A percentile compares a stretch with the other conserved stretches of the same genome.
Evolutionary conservation across 2,329 filamentous ascomycete genomes (phyloP).

Genomic region (Calonectria crousiana): DNA sequence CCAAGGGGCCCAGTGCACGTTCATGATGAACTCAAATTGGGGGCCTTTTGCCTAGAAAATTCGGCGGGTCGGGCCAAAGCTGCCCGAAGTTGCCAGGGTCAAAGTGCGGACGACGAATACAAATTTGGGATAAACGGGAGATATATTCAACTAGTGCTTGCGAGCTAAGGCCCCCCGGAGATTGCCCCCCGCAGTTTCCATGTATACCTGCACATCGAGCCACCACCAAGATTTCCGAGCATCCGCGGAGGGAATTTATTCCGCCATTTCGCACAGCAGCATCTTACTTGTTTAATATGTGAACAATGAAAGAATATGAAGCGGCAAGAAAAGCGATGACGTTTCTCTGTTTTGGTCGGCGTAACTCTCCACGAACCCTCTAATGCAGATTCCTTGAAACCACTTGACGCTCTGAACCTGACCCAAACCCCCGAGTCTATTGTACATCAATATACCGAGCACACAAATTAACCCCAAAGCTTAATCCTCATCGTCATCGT

Average conservation of each 20-base stretch:
- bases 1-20: conserved; percentile 36
- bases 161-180: background rate
- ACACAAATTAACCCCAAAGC: conserved; percentile 11
- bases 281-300: background rate
- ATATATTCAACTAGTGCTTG: background rate
- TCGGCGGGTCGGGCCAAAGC: conserved; percentile 38
- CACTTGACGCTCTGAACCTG: conserved; percentile 35
- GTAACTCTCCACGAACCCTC: background rate
- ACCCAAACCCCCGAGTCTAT: conserved; percentile 38
- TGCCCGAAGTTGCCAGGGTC: conserved; percentile 14
- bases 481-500: conserved; percentile 70
- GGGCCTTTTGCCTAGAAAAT: conserved; percentile 23
- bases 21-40: conserved; percentile 26
- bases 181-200: conserved; percentile 35
- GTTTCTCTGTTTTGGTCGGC: background rate
- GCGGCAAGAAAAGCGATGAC: background rate
- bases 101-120: background rate
- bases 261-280: background rate
- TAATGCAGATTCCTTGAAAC: background rate
- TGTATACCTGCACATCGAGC: conserved; percentile 30
- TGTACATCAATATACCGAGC: conserved; percentile 34
- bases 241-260: conserved; percentile 1
- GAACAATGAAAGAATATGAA: background rate
- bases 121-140: background rate
- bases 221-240: conserved; percentile 1